Percentiles rank a stretch among this genome's conserved stretches.
These are phyloP conservation scores for Cryptococcus sp. DNA, from an alignment of 1,284 basidiomycete genomes.

Conservation along the genomic window DNA sequence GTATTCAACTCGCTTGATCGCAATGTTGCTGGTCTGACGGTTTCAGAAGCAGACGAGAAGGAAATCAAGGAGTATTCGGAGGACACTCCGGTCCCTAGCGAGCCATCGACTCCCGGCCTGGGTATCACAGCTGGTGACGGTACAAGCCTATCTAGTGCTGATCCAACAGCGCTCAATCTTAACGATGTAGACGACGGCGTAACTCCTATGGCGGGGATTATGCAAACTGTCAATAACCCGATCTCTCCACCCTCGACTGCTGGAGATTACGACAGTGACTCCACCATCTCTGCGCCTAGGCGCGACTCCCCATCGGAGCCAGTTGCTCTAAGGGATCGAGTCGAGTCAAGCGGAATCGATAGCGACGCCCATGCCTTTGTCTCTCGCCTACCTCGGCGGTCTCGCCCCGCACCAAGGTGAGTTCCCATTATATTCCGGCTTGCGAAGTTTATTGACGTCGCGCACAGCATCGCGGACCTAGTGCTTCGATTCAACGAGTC, in stretches of 20 bases:
- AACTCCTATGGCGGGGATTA: slow-evolving; percentile 29
- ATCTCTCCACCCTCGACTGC: slow-evolving; percentile 46
- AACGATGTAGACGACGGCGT: slow-evolving; percentile 16
- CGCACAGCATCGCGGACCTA: slow-evolving; percentile 71
- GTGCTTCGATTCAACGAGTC: slow-evolving; percentile 68
- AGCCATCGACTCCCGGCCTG: slow-evolving; percentile 19
- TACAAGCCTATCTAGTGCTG: background rate
- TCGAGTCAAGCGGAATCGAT: slow-evolving; percentile 48
- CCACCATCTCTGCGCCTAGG: slow-evolving; percentile 74
- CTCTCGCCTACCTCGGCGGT: slow-evolving; percentile 72
- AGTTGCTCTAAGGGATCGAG: background rate
- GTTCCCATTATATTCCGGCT: slow-evolving; percentile 3
- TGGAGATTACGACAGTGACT: slow-evolving; percentile 74
- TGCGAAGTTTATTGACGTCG: background rate
- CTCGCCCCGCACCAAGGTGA: slow-evolving; percentile 41
- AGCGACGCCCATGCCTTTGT: slow-evolving; percentile 46
- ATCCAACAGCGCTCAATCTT: slow-evolving; percentile 3
- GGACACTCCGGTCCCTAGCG: slow-evolving; percentile 16
- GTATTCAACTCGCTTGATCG: slow-evolving; percentile 48
- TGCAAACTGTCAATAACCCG: slow-evolving; percentile 12
- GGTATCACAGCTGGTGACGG: background rate
- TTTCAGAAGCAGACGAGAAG: slow-evolving; percentile 76
- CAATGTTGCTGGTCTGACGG: slow-evolving; percentile 57
- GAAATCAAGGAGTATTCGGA: slow-evolving; percentile 28
- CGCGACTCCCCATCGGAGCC: slow-evolving; percentile 17